Evolutionary conservation across 371 early-diverging fungal species (phyloP).

Genomic region (Quaeritorhiza haematococci): DNA sequence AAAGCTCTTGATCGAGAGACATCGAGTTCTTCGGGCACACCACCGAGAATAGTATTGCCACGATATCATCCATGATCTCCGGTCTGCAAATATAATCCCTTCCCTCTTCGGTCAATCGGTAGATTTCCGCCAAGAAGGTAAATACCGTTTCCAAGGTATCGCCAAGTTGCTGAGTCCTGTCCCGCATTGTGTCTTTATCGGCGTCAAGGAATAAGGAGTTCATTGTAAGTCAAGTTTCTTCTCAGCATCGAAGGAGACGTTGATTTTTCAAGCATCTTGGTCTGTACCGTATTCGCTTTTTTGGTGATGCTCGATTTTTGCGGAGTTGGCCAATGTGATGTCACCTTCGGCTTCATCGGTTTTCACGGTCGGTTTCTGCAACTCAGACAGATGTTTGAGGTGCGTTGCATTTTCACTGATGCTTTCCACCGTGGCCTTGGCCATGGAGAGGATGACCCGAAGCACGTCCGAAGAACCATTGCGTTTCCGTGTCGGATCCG

Average conservation of each 20-base stretch:
- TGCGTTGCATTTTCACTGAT: neutral
- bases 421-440: slow-evolving; percentile 19
- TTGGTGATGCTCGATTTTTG: neutral
- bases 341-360: slow-evolving; percentile 3
- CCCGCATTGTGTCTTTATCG: neutral
- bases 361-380: neutral
- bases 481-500: slow-evolving; percentile 13
- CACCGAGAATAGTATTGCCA: slow-evolving; percentile 49
- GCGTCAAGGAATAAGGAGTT: neutral
- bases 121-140: slow-evolving; percentile 53
- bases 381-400: neutral
- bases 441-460: slow-evolving; percentile 33
- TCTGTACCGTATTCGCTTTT: neutral
- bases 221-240: neutral
- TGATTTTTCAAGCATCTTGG: no score
- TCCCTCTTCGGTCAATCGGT: slow-evolving; percentile 47
- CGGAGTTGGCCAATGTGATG: neutral
- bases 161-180: neutral
- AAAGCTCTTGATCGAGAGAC: slow-evolving; percentile 41
- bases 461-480: slow-evolving; percentile 33
- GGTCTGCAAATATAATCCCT: slow-evolving; percentile 48
- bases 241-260: no score
- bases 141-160: slow-evolving; percentile 36
- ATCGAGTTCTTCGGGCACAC: slow-evolving; percentile 43
- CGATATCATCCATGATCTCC: slow-evolving; percentile 55